phyloP scores from a whole-genome alignment of 768 basidiomycete species.

The Lepiota venenata region DNA sequence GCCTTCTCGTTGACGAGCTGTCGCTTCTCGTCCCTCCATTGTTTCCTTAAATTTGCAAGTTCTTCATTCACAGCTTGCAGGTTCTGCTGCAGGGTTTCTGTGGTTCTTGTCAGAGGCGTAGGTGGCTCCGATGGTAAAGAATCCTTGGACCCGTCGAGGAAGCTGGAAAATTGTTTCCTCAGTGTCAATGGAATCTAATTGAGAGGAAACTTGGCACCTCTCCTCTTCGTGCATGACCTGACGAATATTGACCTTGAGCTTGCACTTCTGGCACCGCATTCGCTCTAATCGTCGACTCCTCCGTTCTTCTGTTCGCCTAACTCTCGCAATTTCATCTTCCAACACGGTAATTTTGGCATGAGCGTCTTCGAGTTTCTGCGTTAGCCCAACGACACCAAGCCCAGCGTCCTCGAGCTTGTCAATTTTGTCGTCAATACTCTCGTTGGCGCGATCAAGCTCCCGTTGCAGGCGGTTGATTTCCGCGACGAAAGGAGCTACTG shows the following conservation, averaged over 20 bases:
- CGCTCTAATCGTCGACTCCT: conserved; percentile 55
- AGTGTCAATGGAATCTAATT: not conserved
- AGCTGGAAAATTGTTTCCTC: conserved; percentile 32
- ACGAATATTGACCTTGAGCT: conserved; percentile 54
- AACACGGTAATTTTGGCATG: conserved; percentile 49
- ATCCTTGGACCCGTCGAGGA: conserved; percentile 46
- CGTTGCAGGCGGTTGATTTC: conserved; percentile 73
- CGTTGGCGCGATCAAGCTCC: conserved; percentile 77
- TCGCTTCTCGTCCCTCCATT: conserved; percentile 68
- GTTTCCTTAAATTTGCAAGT: conserved; percentile 58
- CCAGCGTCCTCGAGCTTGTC: conserved; percentile 84
- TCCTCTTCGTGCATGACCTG: conserved; percentile 48
- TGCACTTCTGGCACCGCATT: conserved; percentile 68
- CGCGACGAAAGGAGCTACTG: conserved; percentile 57
- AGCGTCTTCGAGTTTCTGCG: conserved; percentile 70
- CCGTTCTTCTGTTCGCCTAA: conserved; percentile 70
- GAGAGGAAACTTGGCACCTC: conserved; percentile 40
- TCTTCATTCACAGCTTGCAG: conserved; percentile 61
- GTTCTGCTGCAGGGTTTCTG: conserved; percentile 58
- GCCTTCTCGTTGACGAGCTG: conserved; percentile 68
- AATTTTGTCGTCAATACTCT: conserved; percentile 84
- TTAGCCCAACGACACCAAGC: conserved; percentile 66
- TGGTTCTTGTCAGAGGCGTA: conserved; percentile 65
- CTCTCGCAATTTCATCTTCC: conserved; percentile 66
- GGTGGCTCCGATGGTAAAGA: conserved; percentile 55